Evolutionary conservation across 73 alveolate species (phyloP).

Genomic region (Symbiodinium natans): DNA sequence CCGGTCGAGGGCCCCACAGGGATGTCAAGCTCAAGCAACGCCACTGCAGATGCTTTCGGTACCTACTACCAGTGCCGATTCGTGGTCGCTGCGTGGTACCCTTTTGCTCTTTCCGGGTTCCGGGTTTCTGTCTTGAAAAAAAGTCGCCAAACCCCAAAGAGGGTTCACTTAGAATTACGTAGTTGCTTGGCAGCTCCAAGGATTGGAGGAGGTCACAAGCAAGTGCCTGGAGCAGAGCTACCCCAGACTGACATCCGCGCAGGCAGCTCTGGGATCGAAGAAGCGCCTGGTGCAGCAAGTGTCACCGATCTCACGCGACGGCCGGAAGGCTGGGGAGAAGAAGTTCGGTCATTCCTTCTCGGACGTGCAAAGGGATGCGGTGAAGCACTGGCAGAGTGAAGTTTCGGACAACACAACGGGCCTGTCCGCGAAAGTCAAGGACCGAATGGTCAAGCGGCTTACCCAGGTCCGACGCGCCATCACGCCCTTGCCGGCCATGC

Average conservation of each 20-base stretch:
- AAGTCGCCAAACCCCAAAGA: too few relatives aligned
- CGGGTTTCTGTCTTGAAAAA: too few relatives aligned
- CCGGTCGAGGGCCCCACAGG: not conserved
- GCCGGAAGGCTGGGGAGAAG: not conserved
- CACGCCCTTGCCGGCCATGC: not conserved
- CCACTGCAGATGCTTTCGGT: conserved; percentile 40
- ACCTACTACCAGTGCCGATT: conserved; percentile 64
- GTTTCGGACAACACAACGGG: not conserved
- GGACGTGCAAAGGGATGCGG: conserved; percentile 17
- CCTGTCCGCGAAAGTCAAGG: conserved; percentile 41
- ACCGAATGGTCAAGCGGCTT: conserved; percentile 31
- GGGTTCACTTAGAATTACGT: too few relatives aligned
- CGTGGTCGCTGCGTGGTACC: not conserved
- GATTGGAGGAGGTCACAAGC: conserved; percentile 58
- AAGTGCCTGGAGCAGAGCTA: conserved; percentile 44
- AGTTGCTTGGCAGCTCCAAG: too few relatives aligned
- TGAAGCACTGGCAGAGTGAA: conserved; percentile 71
- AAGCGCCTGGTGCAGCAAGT: not conserved
- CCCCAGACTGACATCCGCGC: conserved; percentile 64
- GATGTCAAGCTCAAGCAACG: not conserved
- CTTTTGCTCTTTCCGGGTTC: too few relatives aligned
- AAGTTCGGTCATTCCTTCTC: conserved; percentile 34
- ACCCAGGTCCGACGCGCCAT: not conserved
- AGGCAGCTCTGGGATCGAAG: conserved; percentile 6
- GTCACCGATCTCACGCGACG: not conserved